Base-by-base conservation (phyloP, 192 early-diverging fungal species). In the Thoreauomyces humboldtii region DNA sequence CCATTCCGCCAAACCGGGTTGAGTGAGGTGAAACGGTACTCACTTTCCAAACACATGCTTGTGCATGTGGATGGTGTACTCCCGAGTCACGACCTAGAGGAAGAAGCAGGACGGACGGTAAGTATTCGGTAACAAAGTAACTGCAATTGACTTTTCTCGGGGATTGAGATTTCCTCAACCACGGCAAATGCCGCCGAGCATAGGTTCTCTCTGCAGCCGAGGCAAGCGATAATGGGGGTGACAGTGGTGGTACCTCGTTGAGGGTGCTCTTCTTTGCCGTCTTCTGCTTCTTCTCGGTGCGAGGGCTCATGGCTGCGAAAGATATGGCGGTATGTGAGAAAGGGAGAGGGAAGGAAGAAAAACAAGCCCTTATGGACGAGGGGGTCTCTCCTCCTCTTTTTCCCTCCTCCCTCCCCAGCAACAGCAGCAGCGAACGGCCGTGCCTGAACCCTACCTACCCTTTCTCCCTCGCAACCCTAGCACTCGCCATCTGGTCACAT, bases 61-160 rank as follows among this genome's bases (percentile, higher is more conserved):
- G 92, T 96, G 95, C 70, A 98, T 80, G 90, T 98, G 92, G 81
- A 98, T 98, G 75, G 96, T 98, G 90, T 94, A 96, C 73, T 98
- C 96, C 73, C 94, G 88, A 70, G 94, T 95, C 71, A 98, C 89
- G 70, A 94, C 94, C 83, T 92, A 31, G 2, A 25, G 5, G 1
- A 31, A 41, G 29, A 59, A 46, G 42, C n/a, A n/a, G n/a, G n/a
- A n/a, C n/a, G n/a, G n/a, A n/a, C n/a, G n/a, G n/a, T n/a, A n/a
- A n/a, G n/a, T n/a, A n/a, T n/a, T n/a, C n/a, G n/a, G 25, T 22
- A 46, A 34, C 54, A 62, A 9, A 45, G 14, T n/a, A 52, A 5
- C 32, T 52, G 15, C 21, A 24, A 19, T 7, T 41, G 11, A 9
- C 12, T 48, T 9, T 24, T 50, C 47, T 24, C 7, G 22, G 5